A percentile compares a stretch with the other conserved stretches of the same genome.
Conservation (phyloP, 2,329 filamentous ascomycete genomes). For the Colletotrichum tabaci region DNA sequence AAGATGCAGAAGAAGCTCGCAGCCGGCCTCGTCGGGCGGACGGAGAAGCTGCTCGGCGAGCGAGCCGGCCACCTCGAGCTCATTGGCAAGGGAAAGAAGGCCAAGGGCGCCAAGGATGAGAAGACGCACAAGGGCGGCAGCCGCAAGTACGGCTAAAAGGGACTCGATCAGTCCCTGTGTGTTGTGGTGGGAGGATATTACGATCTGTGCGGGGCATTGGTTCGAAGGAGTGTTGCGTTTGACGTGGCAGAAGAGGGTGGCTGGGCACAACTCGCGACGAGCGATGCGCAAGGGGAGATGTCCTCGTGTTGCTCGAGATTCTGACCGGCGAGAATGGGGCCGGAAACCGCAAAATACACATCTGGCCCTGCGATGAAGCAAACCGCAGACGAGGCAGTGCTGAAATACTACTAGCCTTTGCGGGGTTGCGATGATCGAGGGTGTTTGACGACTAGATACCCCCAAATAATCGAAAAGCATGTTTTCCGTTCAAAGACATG, state of each 20-base stretch:
- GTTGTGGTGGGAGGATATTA: neutral
- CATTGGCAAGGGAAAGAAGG: constrained; percentile 70
- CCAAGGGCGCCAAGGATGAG: constrained; percentile 52
- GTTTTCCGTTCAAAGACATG: constrained; percentile 22
- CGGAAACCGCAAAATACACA: neutral
- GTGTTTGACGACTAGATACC: constrained; percentile 30
- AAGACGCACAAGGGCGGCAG: constrained; percentile 63
- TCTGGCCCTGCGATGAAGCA: neutral
- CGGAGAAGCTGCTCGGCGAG: constrained; percentile 72
- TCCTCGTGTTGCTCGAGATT: neutral
- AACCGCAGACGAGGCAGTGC: neutral
- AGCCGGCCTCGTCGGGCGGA: constrained; percentile 67
- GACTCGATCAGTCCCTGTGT: neutral
- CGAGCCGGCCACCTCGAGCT: constrained; percentile 72
- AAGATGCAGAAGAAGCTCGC: constrained; percentile 70
- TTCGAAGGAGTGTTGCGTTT: neutral
- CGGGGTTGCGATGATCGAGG: neutral
- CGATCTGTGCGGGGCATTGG: neutral
- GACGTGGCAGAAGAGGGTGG: neutral
- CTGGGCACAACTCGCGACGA: neutral
- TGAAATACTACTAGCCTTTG: neutral
- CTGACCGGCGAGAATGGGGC: neutral
- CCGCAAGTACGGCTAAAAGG: constrained; percentile 69
- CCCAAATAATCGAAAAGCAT: constrained; percentile 20
- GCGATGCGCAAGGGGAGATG: neutral